Evolutionary conservation across 129 eudicot genomes (phyloP), one percentile per base, ranked within the genome.

Genomic region (Scalesia atractyloides): DNA sequence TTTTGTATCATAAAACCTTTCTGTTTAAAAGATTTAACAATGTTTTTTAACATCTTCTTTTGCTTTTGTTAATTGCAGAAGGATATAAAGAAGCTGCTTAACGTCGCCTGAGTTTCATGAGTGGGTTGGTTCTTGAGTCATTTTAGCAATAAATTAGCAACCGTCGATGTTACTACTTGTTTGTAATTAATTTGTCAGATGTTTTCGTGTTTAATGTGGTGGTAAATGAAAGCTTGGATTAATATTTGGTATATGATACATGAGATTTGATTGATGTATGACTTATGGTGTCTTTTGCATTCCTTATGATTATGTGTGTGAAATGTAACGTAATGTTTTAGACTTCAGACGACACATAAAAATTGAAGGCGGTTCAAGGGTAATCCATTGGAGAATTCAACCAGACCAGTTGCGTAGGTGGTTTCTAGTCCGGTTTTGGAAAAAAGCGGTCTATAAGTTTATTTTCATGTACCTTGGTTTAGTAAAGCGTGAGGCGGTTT

Each of bases 51-150:
- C 64, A 13, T 47, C 34, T 49, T 37, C 57, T 37, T 68, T 24
- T 26, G 60, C 10, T 47, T 33, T 30, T 34, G 48, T 33, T 56
- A 76, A 39, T 59, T 83, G 83, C 98, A 91, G 97, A 91, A 87
- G 86, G 91, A 91, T 73, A 78, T 88, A 66, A 88, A 88, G 88
- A 88, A 88, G 81, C 81, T 88, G 72, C 70, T 88, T 58, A 88
- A 75, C 44, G 61, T 70, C 56, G 72, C 77, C 39, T 78, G 54
- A 43, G 73, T 52, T 64, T 78, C 17, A 19, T 51, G 61, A 63
- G 59, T 24, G 57, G 57, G 15, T 30, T 13, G 61, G 46, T 76
- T 53, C 4, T 48, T 26, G 17, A 39, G 63, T 47, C 37, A 12
- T 70, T 64, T 71, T 71, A 78, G 67, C 68, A 71, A 78, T 78